A percentile compares a stretch with the other conserved stretches of the same genome.
These are phyloP conservation scores for Chloromonas sp. DNA, from an alignment of 163 green algal species.

Conservation along the genomic window DNA sequence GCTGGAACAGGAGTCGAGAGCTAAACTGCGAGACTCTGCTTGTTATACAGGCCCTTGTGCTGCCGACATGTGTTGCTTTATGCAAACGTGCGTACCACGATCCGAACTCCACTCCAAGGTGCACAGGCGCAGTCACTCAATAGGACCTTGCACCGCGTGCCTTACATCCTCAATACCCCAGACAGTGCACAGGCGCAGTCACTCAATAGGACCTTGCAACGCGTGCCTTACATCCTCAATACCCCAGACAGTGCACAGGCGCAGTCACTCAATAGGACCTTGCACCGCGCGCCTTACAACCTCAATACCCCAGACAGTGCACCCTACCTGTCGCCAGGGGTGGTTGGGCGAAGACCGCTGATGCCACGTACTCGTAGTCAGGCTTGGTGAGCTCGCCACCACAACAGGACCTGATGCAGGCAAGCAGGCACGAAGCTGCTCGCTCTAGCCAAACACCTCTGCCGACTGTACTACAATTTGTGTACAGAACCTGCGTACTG, in stretches of 20 bases:
- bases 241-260: background rate
- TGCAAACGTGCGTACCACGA: no score
- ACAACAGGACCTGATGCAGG: conserved; percentile 1
- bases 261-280: background rate
- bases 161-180: background rate
- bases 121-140: background rate
- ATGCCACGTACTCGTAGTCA: conserved; percentile 69
- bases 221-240: background rate
- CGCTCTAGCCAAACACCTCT: background rate
- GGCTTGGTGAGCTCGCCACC: conserved; percentile 58
- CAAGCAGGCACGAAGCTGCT: background rate
- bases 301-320: background rate
- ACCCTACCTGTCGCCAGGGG: conserved; percentile 46
- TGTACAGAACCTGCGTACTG: no score
- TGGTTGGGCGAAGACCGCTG: conserved; percentile 78
- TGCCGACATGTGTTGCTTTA: background rate
- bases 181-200: background rate
- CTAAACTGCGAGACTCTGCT: background rate
- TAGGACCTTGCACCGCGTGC: background rate
- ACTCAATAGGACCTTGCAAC: background rate
- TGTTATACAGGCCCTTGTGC: background rate
- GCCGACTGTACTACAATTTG: no score
- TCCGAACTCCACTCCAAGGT: background rate
- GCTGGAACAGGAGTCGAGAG: background rate
- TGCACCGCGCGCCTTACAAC: background rate